phyloP scores from a whole-genome alignment of 2,329 filamentous ascomycete species.

The Amphichorda felina region DNA sequence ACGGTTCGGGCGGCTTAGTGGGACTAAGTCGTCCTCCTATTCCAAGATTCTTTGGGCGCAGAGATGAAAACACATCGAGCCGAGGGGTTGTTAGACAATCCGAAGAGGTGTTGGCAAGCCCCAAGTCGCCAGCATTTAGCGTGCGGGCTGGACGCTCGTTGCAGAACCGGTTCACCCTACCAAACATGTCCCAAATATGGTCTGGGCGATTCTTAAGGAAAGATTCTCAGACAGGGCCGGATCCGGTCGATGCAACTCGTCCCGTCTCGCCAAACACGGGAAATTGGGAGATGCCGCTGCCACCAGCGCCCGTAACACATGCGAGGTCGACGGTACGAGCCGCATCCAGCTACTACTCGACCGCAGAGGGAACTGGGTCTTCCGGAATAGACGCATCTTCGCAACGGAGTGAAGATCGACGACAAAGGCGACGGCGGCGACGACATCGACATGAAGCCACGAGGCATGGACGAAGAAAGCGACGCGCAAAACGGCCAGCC shows the following conservation, averaged over 20 bases:
- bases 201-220: background rate
- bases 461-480: conserved; percentile 12
- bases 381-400: background rate
- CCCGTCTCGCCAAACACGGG: background rate
- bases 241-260: background rate
- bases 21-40: background rate
- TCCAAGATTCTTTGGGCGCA: background rate
- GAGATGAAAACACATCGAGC: too few relatives aligned
- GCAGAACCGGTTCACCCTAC: background rate
- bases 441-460: conserved; percentile 18
- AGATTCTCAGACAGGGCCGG: background rate
- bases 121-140: conserved; percentile 32
- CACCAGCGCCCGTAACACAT: conserved; percentile 1
- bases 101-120: conserved; percentile 22
- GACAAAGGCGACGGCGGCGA: conserved; percentile 2
- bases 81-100: background rate
- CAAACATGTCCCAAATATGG: background rate
- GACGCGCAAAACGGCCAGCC: conserved; percentile 6
- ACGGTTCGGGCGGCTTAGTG: background rate
- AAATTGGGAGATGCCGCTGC: background rate
- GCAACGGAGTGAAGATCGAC: background rate
- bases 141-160: background rate
- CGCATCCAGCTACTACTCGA: conserved; percentile 1
- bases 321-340: background rate
- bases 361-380: background rate